A percentile compares a stretch with the other conserved stretches of the same genome.
Evolutionary conservation across 2,329 filamentous ascomycete genomes (phyloP).

Genomic region (Fusarium tuaranense): DNA sequence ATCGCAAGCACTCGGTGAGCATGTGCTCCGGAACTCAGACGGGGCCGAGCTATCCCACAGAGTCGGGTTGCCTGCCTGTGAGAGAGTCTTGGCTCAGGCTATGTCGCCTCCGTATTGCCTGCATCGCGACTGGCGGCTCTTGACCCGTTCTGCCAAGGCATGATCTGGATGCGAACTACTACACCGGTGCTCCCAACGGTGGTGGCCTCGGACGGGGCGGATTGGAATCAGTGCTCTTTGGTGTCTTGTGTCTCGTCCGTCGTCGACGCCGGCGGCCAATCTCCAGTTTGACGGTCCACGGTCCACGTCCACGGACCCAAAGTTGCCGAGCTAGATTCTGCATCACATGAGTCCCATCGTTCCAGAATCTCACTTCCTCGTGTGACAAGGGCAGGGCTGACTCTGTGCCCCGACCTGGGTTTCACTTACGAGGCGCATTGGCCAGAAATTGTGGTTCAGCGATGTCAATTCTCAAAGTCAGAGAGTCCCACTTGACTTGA

Average conservation of each 20-base stretch:
- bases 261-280: not conserved
- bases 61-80: not conserved
- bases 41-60: not conserved
- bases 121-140: not conserved
- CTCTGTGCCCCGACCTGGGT: not conserved
- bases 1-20: not conserved
- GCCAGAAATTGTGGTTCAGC: constrained; percentile 29
- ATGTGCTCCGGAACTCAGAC: not conserved
- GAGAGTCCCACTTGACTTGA: not conserved
- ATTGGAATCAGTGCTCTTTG: not conserved
- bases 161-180: not conserved
- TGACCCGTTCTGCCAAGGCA: not conserved
- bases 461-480: constrained; percentile 28
- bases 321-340: not conserved
- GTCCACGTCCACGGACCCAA: not conserved
- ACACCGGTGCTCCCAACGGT: not conserved
- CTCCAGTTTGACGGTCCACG: not conserved
- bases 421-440: constrained; percentile 12
- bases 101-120: not conserved
- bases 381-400: constrained; percentile 2
- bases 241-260: not conserved
- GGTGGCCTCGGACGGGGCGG: not conserved
- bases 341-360: constrained; percentile 3
- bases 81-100: constrained; percentile 7
- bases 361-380: constrained; percentile 2